phyloP scores from a whole-genome alignment of 2,329 filamentous ascomycete species.

The Raffaelea ambrosiae region DNA sequence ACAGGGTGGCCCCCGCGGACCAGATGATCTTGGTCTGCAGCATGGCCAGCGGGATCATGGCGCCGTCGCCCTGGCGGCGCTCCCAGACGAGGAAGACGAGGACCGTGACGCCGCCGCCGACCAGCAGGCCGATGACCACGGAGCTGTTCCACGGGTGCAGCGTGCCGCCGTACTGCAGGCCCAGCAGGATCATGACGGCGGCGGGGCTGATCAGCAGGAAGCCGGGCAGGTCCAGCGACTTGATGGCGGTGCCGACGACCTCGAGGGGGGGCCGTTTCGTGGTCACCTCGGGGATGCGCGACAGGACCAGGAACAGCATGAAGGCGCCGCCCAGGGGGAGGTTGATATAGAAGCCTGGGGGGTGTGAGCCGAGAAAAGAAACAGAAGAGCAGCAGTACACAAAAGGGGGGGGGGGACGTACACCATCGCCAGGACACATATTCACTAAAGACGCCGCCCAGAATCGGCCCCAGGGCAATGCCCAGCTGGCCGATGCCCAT shows the following conservation, averaged over 20 bases:
- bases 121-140: constrained; percentile 27
- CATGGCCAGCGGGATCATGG: constrained; percentile 18
- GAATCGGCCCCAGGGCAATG: constrained; percentile 34
- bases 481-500: constrained; percentile 29
- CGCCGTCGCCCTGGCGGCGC: constrained; percentile 15
- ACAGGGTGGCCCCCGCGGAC: constrained; percentile 10
- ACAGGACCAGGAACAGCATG: background rate
- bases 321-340: background rate
- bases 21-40: constrained; percentile 11
- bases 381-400: too few species aligned
- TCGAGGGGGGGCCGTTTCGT: constrained; percentile 15
- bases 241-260: constrained; percentile 19
- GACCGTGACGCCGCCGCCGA: constrained; percentile 18
- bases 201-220: constrained; percentile 31
- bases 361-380: too few species aligned
- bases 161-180: constrained; percentile 32
- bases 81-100: constrained; percentile 17
- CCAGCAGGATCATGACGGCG: constrained; percentile 31
- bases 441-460: constrained; percentile 31
- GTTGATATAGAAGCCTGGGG: constrained; percentile 24
- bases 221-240: constrained; percentile 30
- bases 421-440: constrained; percentile 35
- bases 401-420: constrained; percentile 5
- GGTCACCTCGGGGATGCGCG: background rate
- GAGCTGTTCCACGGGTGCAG: constrained; percentile 30